A percentile compares a stretch with the other conserved stretches of the same genome.
These are phyloP conservation scores for Ustilago nuda DNA, from an alignment of 1,284 basidiomycete species.

Conservation along the genomic window DNA sequence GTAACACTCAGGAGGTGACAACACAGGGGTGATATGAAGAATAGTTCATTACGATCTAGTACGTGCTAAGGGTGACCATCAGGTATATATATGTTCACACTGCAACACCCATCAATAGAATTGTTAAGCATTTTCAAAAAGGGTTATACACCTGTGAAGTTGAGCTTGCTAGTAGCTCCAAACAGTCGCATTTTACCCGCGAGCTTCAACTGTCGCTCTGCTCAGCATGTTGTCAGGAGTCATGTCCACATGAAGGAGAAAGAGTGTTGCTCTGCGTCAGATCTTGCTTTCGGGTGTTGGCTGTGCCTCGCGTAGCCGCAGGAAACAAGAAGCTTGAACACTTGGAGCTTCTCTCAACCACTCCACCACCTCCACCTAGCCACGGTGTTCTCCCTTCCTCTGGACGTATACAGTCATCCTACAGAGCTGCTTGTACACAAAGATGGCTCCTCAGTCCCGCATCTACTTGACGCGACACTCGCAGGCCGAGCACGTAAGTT, in stretches of 20 bases:
- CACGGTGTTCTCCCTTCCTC: not conserved
- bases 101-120: too few relatives aligned
- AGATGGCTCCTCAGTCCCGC: conserved; percentile 51
- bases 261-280: not conserved
- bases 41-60: too few relatives aligned
- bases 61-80: too few relatives aligned
- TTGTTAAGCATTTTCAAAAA: too few relatives aligned
- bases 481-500: conserved; percentile 63
- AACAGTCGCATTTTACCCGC: too few relatives aligned
- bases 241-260: not conserved
- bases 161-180: too few relatives aligned
- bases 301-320: conserved; percentile 1
- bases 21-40: too few relatives aligned
- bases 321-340: conserved; percentile 3
- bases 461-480: conserved; percentile 63
- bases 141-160: too few relatives aligned
- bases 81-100: too few relatives aligned
- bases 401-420: conserved; percentile 1
- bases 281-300: conserved; percentile 1
- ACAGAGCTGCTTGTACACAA: not conserved
- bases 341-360: not conserved
- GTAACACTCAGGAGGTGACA: too few relatives aligned
- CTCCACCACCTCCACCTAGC: not conserved
- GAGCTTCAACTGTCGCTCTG: not conserved
- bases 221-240: conserved; percentile 5